phyloP scores from a whole-genome alignment of 768 basidiomycete genomes.

The Tulasnella sp. region DNA sequence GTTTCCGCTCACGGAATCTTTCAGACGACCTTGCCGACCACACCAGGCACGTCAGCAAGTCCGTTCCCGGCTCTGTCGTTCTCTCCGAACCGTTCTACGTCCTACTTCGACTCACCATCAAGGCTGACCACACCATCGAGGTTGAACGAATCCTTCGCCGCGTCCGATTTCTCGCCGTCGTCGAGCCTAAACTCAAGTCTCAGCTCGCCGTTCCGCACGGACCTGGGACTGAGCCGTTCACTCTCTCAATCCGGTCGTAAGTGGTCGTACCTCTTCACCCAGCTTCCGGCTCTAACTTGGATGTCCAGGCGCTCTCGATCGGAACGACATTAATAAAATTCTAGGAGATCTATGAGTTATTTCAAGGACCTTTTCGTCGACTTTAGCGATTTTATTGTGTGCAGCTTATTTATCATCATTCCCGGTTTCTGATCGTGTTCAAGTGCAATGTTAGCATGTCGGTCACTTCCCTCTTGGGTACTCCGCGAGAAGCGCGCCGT shows the following conservation, averaged over 20 bases:
- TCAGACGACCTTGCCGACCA: background rate
- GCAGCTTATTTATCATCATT: background rate
- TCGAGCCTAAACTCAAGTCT: slow-evolving; percentile 1
- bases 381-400: background rate
- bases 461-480: background rate
- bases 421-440: no score
- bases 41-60: background rate
- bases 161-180: background rate
- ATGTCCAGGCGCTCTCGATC: background rate
- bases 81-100: background rate
- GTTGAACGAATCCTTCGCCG: slow-evolving; percentile 1
- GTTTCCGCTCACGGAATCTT: background rate
- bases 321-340: background rate
- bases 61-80: background rate
- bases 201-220: background rate
- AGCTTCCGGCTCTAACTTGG: background rate
- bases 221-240: background rate
- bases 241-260: background rate
- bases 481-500: background rate
- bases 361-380: background rate
- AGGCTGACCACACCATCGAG: background rate
- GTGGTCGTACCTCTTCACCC: background rate
- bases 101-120: slow-evolving; percentile 1
- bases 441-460: no score
- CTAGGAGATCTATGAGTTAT: background rate